Evolutionary conservation across 2,329 filamentous ascomycete species (phyloP).

Genomic region (Talaromyces sp.): DNA sequence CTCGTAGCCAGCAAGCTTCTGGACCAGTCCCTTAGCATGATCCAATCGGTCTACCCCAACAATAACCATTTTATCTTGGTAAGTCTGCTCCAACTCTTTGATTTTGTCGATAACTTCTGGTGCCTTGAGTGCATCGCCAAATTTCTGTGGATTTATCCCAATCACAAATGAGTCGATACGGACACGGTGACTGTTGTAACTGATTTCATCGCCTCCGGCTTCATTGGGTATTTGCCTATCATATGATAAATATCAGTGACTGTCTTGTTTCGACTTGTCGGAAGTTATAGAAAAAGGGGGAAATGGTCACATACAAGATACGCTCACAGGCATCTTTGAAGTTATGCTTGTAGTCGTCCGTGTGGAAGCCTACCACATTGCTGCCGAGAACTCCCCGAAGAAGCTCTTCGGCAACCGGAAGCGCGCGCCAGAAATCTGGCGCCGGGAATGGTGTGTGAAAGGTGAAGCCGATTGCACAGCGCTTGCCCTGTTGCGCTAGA

Average conservation of each 20-base stretch:
- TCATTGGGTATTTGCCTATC: no score
- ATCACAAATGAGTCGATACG: slow-evolving; percentile 71
- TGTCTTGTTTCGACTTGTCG: no score
- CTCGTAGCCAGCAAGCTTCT: slow-evolving; percentile 89
- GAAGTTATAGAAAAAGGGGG: neutral
- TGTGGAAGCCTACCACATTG: slow-evolving; percentile 91
- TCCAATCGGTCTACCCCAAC: slow-evolving; percentile 90
- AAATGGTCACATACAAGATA: slow-evolving; percentile 57
- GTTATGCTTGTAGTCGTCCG: slow-evolving; percentile 91
- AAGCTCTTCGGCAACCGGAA: slow-evolving; percentile 80
- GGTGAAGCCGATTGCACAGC: slow-evolving; percentile 92
- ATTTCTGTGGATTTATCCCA: slow-evolving; percentile 92
- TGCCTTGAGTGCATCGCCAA: slow-evolving; percentile 72
- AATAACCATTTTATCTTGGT: slow-evolving; percentile 84
- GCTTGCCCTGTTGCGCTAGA: slow-evolving; percentile 65
- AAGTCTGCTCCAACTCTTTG: slow-evolving; percentile 70
- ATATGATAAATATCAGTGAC: neutral
- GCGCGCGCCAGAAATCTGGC: slow-evolving; percentile 85
- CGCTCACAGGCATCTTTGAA: slow-evolving; percentile 85
- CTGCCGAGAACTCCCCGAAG: slow-evolving; percentile 77
- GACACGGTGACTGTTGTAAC: no score
- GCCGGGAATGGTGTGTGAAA: slow-evolving; percentile 91
- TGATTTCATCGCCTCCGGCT: no score
- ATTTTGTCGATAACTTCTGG: slow-evolving; percentile 77
- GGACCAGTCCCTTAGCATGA: slow-evolving; percentile 94